Evolutionary conservation across 2,329 filamentous ascomycete genomes (phyloP), one percentile per base, ranked within the genome.

Genomic region (Fusarium sp.): DNA sequence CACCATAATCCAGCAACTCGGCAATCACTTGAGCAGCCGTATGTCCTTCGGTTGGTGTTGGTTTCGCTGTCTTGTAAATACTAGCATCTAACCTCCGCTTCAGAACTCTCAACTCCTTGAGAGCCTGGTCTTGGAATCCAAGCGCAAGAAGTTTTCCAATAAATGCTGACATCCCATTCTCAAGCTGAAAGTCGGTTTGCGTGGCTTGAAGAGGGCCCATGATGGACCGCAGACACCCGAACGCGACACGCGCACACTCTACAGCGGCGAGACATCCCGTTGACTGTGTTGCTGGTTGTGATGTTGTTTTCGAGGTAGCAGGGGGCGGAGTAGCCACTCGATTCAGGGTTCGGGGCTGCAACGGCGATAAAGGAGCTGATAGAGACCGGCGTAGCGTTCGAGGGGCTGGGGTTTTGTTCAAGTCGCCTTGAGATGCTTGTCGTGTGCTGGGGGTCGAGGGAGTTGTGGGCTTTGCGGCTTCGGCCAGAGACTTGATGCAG

Each of bases 111-210:
- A 93, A 72, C 68, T 93, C 90, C 68, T 87, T 90, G 37, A 86
- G 74, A 0, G 91, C 90, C 53, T 88, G 78, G n/a, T 87, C 84
- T 41, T 89, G 84, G 47, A 93, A 73, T 1, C 85, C 84, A 43
- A 92, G 78, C 0, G 79, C 77, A 13, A 92, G 76, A 1, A 93
- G 78, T 70, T 88, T 91, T 35, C 84, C 84, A 35, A 89, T 75
- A 49, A 93, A 80, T 0, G 88, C 86, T 14, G 89, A 84, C 81
- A 91, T 90, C 49, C 90, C 91, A 56, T 81, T 87, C 71, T 93
- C 91, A 4, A 93, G 74, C 70, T 93, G 89, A 35, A 90, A 76
- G 39, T 84, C 81, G 1, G 85, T 82, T n/a, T 88, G 77, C 9
- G 82, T 76, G 9, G 86, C 76, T 9, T 82, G 79, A 6, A 82